Percentiles rank a stretch among this genome's conserved stretches.
phyloP scores from a whole-genome alignment of 495 filamentous ascomycete species.

The Aspergillus cavernicola region DNA sequence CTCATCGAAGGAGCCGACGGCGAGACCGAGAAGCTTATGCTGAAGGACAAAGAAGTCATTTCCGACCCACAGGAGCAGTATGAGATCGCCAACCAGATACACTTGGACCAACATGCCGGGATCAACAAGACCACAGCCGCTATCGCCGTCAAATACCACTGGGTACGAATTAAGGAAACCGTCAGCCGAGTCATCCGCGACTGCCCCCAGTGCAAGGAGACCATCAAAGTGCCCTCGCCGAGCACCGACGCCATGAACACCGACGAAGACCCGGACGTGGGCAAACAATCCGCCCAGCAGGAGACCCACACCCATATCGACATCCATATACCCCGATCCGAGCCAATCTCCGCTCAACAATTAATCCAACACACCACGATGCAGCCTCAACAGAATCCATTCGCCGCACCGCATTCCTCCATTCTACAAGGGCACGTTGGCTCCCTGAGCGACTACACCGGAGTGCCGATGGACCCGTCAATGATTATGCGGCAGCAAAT shows the following conservation, averaged over 20 bases:
- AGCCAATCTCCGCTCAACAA: conserved; percentile 22
- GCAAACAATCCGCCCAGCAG: neutral
- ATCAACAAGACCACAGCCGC: conserved; percentile 98
- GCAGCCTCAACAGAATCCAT: conserved; percentile 30
- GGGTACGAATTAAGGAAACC: conserved; percentile 98
- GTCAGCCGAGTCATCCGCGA: conserved; percentile 92
- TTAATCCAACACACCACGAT: conserved; percentile 30
- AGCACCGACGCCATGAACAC: conserved; percentile 17
- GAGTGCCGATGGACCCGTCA: conserved; percentile 44
- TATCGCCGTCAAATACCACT: conserved; percentile 92
- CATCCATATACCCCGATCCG: conserved; percentile 10
- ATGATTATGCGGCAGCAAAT: conserved; percentile 44
- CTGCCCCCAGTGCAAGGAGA: conserved; percentile 85
- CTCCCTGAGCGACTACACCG: conserved; percentile 36
- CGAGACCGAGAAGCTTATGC: conserved; percentile 75
- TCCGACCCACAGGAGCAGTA: conserved; percentile 88
- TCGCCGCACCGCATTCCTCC: conserved; percentile 26
- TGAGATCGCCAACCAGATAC: conserved; percentile 75
- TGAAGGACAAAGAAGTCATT: conserved; percentile 97
- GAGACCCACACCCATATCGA: neutral
- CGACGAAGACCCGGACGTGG: neutral
- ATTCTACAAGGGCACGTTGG: conserved; percentile 31
- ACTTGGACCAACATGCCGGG: conserved; percentile 77
- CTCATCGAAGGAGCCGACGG: conserved; percentile 49
- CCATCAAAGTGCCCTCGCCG: conserved; percentile 52